Evolutionary conservation across 192 early-diverging fungal genomes (phyloP).

Genomic region (Umbelopsis isabellina): DNA sequence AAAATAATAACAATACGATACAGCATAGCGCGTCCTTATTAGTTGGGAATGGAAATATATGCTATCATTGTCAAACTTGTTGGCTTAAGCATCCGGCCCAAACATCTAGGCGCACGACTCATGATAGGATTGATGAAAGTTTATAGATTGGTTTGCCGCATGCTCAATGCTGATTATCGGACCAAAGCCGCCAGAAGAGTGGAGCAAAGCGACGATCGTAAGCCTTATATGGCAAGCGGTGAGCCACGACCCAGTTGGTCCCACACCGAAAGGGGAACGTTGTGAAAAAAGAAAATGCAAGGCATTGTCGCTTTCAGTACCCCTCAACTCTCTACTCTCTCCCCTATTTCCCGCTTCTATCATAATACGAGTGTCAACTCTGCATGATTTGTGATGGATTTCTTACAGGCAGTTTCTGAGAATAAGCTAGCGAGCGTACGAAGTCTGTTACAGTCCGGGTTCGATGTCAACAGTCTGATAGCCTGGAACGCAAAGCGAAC

Average conservation of each 20-base stretch:
- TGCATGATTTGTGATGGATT: constrained; percentile 38
- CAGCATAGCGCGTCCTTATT: too few species aligned
- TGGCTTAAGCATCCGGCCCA: too few species aligned
- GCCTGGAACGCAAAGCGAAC: constrained; percentile 46
- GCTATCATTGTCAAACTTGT: too few species aligned
- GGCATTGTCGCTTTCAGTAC: neutral
- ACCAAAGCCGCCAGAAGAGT: neutral
- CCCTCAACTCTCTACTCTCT: neutral
- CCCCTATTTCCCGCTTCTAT: neutral
- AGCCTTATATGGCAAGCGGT: neutral
- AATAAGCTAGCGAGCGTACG: constrained; percentile 44
- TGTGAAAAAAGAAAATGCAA: neutral
- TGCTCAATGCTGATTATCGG: neutral
- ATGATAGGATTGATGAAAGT: too few species aligned
- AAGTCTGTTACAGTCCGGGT: constrained; percentile 42
- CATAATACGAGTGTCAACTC: neutral
- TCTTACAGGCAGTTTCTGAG: constrained; percentile 42
- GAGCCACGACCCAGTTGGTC: constrained; percentile 16
- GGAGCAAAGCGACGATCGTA: neutral
- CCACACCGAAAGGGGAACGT: constrained; percentile 19
- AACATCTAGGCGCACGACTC: too few species aligned
- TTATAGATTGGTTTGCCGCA: too few species aligned
- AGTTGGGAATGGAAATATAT: too few species aligned
- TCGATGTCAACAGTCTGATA: constrained; percentile 50
- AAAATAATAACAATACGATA: too few species aligned